A percentile compares a stretch with the other conserved stretches of the same genome.
These are phyloP conservation scores for Hypsizygus marmoreus DNA, from an alignment of 768 basidiomycete genomes.

Conservation along the genomic window DNA sequence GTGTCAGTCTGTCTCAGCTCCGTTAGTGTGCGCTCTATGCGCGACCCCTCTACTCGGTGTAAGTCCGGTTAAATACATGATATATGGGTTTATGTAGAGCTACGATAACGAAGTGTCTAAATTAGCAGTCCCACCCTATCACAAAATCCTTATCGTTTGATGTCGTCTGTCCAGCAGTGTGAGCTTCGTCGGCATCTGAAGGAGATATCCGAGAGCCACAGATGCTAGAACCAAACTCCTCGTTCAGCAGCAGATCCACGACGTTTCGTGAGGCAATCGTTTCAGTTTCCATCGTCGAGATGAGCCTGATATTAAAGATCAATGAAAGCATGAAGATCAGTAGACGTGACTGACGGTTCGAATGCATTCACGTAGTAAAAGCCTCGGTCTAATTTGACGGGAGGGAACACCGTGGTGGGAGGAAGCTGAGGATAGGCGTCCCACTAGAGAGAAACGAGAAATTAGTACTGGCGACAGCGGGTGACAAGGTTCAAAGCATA, in stretches of 20 bases:
- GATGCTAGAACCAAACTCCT: slow-evolving; percentile 71
- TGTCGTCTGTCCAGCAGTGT: slow-evolving; percentile 2
- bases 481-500: slow-evolving; percentile 10
- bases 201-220: slow-evolving; percentile 51
- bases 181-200: slow-evolving; percentile 7
- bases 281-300: slow-evolving; percentile 95
- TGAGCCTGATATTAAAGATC: slow-evolving; percentile 49
- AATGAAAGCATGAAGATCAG: slow-evolving; percentile 1
- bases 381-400: slow-evolving; percentile 73
- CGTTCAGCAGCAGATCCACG: slow-evolving; percentile 75
- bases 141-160: slow-evolving; percentile 43
- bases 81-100: slow-evolving; percentile 12
- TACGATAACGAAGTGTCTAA: background rate
- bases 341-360: slow-evolving; percentile 66
- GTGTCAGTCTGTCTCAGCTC: too few relatives aligned
- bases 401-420: slow-evolving; percentile 69
- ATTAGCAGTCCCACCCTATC: slow-evolving; percentile 78
- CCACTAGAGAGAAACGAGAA: slow-evolving; percentile 53
- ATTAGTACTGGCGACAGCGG: background rate
- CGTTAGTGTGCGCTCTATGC: too few relatives aligned
- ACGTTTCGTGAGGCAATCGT: slow-evolving; percentile 81
- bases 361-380: slow-evolving; percentile 93
- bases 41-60: too few relatives aligned
- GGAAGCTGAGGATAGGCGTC: slow-evolving; percentile 77
- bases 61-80: too few relatives aligned